These are phyloP conservation scores for Madurella mycetomatis DNA, from an alignment of 2,329 filamentous ascomycete species.

Conservation along the genomic window DNA sequence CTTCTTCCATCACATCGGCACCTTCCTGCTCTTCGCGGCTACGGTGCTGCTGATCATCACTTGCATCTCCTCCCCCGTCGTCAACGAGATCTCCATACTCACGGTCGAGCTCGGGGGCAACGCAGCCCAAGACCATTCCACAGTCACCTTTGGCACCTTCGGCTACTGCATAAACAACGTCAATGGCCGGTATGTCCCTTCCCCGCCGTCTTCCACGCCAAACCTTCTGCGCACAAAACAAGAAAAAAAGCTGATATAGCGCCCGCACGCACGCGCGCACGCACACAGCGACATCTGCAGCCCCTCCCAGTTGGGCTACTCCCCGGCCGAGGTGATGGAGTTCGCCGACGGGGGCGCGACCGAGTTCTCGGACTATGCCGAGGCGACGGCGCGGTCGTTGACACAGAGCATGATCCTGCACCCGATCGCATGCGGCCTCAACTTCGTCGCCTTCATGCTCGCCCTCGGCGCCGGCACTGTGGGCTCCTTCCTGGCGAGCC, in stretches of 20 bases:
- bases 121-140: constrained; percentile 11
- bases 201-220: background rate
- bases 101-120: constrained; percentile 45
- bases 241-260: background rate
- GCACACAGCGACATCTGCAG: constrained; percentile 45
- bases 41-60: constrained; percentile 55
- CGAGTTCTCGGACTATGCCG: constrained; percentile 40
- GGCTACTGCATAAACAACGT: constrained; percentile 47
- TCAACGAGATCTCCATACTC: constrained; percentile 51
- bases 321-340: constrained; percentile 44
- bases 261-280: background rate
- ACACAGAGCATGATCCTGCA: constrained; percentile 60
- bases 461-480: constrained; percentile 47
- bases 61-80: constrained; percentile 55
- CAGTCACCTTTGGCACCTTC: constrained; percentile 47
- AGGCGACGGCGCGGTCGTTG: constrained; percentile 44
- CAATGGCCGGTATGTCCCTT: constrained; percentile 15
- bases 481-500: constrained; percentile 48
- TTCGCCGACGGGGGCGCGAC: constrained; percentile 31
- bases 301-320: constrained; percentile 49
- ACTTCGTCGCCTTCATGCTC: constrained; percentile 56
- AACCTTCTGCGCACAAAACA: background rate
- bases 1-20: constrained; percentile 54
- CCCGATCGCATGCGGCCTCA: constrained; percentile 53
- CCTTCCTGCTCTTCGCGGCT: constrained; percentile 52